Conservation (phyloP, 768 basidiomycete species). For the Cyathus striatus region DNA sequence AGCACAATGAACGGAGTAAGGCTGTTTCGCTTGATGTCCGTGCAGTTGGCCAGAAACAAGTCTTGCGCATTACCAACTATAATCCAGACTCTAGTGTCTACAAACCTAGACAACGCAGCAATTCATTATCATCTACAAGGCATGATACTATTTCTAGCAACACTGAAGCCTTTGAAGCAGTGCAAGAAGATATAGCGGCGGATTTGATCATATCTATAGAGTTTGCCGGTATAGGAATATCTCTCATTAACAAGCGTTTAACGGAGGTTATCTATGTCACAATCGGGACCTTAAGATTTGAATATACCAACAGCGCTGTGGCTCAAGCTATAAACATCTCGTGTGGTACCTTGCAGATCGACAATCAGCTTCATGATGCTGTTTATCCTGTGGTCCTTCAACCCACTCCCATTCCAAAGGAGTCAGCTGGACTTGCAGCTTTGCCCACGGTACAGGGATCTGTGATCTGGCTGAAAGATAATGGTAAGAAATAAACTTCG, state of each 20-base stretch:
- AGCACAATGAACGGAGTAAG: constrained; percentile 54
- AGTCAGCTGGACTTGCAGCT: constrained; percentile 69
- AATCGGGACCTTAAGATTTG: constrained; percentile 71
- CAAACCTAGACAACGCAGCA: constrained; percentile 60
- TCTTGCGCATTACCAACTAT: constrained; percentile 85
- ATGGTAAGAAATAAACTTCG: constrained; percentile 44
- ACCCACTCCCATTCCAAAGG: constrained; percentile 81
- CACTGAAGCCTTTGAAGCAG: constrained; percentile 78
- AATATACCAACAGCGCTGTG: constrained; percentile 74
- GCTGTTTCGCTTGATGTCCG: constrained; percentile 88
- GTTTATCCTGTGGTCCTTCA: constrained; percentile 93
- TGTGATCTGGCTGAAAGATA: constrained; percentile 86
- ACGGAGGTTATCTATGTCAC: constrained; percentile 89
- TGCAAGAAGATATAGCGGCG: constrained; percentile 67
- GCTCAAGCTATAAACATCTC: constrained; percentile 79
- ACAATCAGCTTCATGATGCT: constrained; percentile 97
- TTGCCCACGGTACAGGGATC: constrained; percentile 89
- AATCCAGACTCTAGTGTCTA: constrained; percentile 82
- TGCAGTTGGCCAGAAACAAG: constrained; percentile 81
- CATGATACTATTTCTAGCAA: constrained; percentile 69
- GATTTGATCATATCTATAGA: constrained; percentile 66
- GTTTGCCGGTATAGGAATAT: constrained; percentile 88
- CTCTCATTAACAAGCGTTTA: constrained; percentile 82
- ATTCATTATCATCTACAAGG: constrained; percentile 42
- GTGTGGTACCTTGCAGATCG: constrained; percentile 87